Percentiles rank a stretch among this genome's conserved stretches.
Conservation (phyloP, 1,284 basidiomycete genomes). For the Ceratobasidium sp. region DNA sequence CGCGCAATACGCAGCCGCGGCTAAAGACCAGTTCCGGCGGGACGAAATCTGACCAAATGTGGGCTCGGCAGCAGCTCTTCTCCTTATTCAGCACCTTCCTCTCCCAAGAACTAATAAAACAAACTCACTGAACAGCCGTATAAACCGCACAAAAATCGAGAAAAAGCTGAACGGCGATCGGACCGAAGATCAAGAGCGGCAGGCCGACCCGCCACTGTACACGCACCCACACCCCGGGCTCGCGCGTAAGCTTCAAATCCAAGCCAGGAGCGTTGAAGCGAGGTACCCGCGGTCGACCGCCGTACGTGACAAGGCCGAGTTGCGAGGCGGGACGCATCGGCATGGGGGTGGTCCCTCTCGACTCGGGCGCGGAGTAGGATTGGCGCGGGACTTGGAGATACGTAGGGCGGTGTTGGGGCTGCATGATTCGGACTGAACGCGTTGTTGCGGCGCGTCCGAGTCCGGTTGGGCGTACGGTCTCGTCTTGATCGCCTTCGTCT, state of each 20-base stretch:
- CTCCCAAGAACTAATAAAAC: conserved; percentile 33
- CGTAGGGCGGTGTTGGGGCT: neutral
- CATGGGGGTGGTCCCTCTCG: conserved; percentile 37
- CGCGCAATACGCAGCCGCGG: conserved; percentile 80
- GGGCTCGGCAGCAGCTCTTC: conserved; percentile 73
- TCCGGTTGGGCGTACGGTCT: conserved; percentile 24
- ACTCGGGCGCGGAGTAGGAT: conserved; percentile 30
- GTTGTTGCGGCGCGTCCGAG: conserved; percentile 22
- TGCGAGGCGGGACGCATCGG: conserved; percentile 33
- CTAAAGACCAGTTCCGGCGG: conserved; percentile 81
- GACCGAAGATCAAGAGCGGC: conserved; percentile 65
- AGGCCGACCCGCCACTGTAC: conserved; percentile 77
- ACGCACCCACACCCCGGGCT: conserved; percentile 68
- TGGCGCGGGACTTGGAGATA: conserved; percentile 20
- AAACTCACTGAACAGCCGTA: conserved; percentile 78
- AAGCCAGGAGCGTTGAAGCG: conserved; percentile 74
- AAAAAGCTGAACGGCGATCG: conserved; percentile 80
- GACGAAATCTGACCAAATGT: conserved; percentile 75
- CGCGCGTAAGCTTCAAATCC: conserved; percentile 73
- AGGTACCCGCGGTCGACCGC: conserved; percentile 56
- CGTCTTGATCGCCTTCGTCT: conserved; percentile 18
- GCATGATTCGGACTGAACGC: conserved; percentile 39
- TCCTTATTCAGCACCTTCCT: conserved; percentile 6
- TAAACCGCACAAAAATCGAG: conserved; percentile 86
- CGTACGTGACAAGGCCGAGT: conserved; percentile 31